Base-by-base conservation (phyloP, 225 moss, liverwort and hornwort genomes). In the Pseudisothecium myosuroides region DNA sequence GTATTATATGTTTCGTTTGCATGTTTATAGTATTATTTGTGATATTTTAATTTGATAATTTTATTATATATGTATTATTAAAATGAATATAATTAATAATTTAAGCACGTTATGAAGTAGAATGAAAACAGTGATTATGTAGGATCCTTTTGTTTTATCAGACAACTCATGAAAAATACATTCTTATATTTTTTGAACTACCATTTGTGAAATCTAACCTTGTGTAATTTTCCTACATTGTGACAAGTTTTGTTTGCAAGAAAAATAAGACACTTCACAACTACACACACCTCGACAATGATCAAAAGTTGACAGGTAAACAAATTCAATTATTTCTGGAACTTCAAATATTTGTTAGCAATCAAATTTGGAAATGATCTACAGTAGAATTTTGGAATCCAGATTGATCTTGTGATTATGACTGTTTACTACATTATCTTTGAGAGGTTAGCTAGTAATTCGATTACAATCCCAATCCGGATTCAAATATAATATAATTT, bases 121-220 rank as follows among this genome's bases (percentile, higher is more conserved):
- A 92, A 92, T 92, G 90, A 92, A 90, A 26, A 63, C 90, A 92
- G 88, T 92, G 88, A 92, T 92, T 90, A 87, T 92, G 88, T 7
- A 47, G n/a, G n/a, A 76, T 92, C 49, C 85, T 90, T 88, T 80
- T 82, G 6, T 7, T 85, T 88, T 88, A 85, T 92, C 85, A 92
- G 88, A 76, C 76, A 88, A 3, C 9, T 85, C 28, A 69, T 54
- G 2, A 17, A 7, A 82, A 81, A 5, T 34, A 61, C 49, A 76
- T 9, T 81, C 29, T 90, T 47, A 1, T 90, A 6, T 68, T 56
- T 11, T 39, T 3, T 90, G 32, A 76, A 56, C 4, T n/a, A 5
- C 8, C 68, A 55, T 92, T 92, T 62, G 56, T 85, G 85, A 82
- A 16, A 20, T 41, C 26, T 45, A 69, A 92, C 61, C 11, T 76